Evolutionary conservation across 176 grass and related monocot species (phyloP), one percentile per base, ranked within the genome.

Genomic region (Oryza longistaminata): DNA sequence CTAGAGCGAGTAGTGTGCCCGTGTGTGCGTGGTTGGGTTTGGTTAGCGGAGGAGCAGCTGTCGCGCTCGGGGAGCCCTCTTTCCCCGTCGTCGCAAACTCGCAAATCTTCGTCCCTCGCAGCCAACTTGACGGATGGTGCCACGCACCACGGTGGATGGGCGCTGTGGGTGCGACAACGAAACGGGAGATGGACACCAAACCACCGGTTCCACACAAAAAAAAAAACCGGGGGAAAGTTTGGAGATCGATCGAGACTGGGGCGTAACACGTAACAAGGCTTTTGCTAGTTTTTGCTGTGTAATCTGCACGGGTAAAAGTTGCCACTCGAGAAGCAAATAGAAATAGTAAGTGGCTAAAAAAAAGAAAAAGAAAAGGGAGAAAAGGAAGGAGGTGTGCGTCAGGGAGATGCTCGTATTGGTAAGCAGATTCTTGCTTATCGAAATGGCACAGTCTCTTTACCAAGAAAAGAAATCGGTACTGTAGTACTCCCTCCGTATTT

Each of bases 351-450:
- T 65, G 70, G 24, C 53, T 29, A 74, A 42, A 46, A 13, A 46
- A 45, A 43, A 74, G 70, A 46, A 13, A 45, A 45, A 12, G 35
- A 25, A 42, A 27, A 8, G 39, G 39, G 6, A 7, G 4, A n/a
- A 25, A 39, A 27, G 29, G 29, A 45, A 17, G 5, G 8, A 39
- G 17, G 9, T 21, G 33, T 4, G 26, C 49, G 7, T 34, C 26
- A 29, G 21, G 71, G 26, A 72, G 71, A 79, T 31, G 37, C 29
- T 22, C 2, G 14, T 64, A 42, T 35, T 12, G 5, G 67, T 24
- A 6, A 79, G 16, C 3, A 12, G 66, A 76, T 50, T 75, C 70
- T 62, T 84, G 46, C 76, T 70, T 55, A 17, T 70, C 31, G 4
- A 39, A 60, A 14, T 1, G 68, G 14, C 22, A 9, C 33, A 5